Conservation (phyloP, 345 rosid species). For the Microthlaspi erraticum region DNA sequence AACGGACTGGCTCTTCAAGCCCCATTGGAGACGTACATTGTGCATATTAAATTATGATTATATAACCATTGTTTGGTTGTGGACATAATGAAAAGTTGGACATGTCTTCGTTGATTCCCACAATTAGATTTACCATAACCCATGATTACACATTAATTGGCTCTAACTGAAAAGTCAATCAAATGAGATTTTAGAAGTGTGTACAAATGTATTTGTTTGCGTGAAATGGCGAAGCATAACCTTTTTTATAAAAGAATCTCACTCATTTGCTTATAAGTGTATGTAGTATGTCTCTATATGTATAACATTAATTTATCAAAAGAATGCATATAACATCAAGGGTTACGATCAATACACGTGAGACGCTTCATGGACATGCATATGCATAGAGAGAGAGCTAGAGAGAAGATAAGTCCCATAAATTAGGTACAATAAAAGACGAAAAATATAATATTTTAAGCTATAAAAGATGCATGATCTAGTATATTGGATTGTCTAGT, state of each 20-base stretch:
- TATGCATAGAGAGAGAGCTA: neutral
- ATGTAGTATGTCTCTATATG: neutral
- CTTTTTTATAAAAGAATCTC: neutral
- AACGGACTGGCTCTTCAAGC: conserved; percentile 43
- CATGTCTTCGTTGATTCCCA: conserved; percentile 43
- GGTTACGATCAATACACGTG: conserved; percentile 23
- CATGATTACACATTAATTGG: conserved; percentile 24
- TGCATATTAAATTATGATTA: conserved; percentile 14
- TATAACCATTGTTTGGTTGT: conserved; percentile 11
- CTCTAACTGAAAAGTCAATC: conserved; percentile 30
- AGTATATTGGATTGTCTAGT: conserved; percentile 45
- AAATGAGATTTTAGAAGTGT: conserved; percentile 8
- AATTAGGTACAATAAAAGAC: conserved; percentile 42
- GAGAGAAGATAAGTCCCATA: conserved; percentile 33
- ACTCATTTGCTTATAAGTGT: neutral
- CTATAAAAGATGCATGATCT: conserved; percentile 35
- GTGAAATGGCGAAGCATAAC: neutral
- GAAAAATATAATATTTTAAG: neutral
- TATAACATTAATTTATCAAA: neutral
- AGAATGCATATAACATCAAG: neutral
- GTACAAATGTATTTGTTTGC: neutral
- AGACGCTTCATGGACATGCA: conserved; percentile 30
- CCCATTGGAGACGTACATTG: conserved; percentile 37
- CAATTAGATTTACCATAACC: conserved; percentile 18
- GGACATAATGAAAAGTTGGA: conserved; percentile 21